Conservation (phyloP, 371 early-diverging fungal genomes). For the Rhizopus arrhizus region DNA sequence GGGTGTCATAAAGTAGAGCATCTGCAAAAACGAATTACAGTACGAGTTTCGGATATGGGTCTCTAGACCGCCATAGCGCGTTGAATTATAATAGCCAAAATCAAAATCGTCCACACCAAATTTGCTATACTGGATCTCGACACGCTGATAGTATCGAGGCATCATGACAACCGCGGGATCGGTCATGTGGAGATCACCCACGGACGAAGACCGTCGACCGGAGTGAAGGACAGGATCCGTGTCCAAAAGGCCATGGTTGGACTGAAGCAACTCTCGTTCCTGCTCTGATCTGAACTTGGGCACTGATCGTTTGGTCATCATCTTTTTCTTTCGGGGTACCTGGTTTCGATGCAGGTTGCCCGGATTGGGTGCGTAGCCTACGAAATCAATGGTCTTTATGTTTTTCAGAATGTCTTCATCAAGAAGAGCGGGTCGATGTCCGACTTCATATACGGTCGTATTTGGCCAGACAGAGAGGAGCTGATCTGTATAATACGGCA, state of each 20-base stretch:
- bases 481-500: constrained; percentile 78
- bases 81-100: constrained; percentile 91
- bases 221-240: constrained; percentile 30
- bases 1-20: constrained; percentile 71
- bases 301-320: constrained; percentile 47
- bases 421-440: constrained; percentile 68
- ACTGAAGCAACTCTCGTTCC: constrained; percentile 65
- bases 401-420: constrained; percentile 74
- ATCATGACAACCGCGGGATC: constrained; percentile 52
- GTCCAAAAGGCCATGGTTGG: constrained; percentile 37
- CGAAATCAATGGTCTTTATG: constrained; percentile 88
- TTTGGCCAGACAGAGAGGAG: constrained; percentile 78
- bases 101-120: constrained; percentile 98
- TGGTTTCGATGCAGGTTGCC: constrained; percentile 80
- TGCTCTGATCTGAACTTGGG: constrained; percentile 90
- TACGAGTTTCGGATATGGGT: constrained; percentile 89
- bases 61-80: constrained; percentile 85
- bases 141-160: constrained; percentile 74
- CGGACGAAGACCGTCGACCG: constrained; percentile 44
- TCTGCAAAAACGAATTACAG: constrained; percentile 86
- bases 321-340: constrained; percentile 50
- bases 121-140: constrained; percentile 82
- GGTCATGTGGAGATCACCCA: constrained; percentile 27
- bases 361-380: constrained; percentile 89
- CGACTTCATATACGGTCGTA: constrained; percentile 63